Conservation (phyloP, 139 green algal genomes). For the Chlamydomonas asymmetrica region DNA sequence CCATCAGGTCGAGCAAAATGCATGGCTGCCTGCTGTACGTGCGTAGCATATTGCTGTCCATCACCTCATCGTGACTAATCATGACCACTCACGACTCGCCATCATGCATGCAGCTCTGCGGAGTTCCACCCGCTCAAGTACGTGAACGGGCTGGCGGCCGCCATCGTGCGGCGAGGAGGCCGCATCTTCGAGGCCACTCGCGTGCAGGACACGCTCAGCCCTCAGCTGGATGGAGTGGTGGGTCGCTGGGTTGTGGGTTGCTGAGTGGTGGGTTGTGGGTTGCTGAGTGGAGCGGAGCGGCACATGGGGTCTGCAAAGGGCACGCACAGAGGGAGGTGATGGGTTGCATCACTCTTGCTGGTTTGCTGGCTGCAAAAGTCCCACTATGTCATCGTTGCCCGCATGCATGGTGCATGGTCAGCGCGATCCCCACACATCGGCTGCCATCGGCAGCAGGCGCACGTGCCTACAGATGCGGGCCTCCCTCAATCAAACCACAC, state of each 20-base stretch:
- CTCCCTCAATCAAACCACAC: too few relatives aligned
- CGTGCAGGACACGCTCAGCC: slow-evolving; percentile 17
- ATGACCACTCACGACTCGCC: not conserved
- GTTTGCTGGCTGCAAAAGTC: too few relatives aligned
- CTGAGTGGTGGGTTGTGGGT: not conserved
- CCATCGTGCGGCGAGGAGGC: slow-evolving; percentile 33
- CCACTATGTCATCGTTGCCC: too few relatives aligned
- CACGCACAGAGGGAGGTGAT: too few relatives aligned
- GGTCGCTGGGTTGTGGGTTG: not conserved
- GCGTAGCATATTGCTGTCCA: not conserved
- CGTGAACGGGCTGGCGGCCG: slow-evolving; percentile 53
- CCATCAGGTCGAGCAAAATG: too few relatives aligned
- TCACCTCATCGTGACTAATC: slow-evolving; percentile 10
- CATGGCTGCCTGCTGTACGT: not conserved
- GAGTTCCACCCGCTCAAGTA: slow-evolving; percentile 71
- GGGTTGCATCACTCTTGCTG: too few relatives aligned
- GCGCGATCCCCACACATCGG: too few relatives aligned
- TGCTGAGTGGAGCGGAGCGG: too few relatives aligned
- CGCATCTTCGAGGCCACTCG: slow-evolving; percentile 60
- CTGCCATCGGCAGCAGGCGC: too few relatives aligned
- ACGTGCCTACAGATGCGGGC: too few relatives aligned
- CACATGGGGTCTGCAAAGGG: too few relatives aligned
- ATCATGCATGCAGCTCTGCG: slow-evolving; percentile 21
- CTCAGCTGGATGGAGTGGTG: slow-evolving; percentile 7
- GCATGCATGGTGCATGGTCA: too few relatives aligned